Evolutionary conservation across 169 alveolate species (phyloP).

Genomic region (Cryptosporidium viatorum): DNA sequence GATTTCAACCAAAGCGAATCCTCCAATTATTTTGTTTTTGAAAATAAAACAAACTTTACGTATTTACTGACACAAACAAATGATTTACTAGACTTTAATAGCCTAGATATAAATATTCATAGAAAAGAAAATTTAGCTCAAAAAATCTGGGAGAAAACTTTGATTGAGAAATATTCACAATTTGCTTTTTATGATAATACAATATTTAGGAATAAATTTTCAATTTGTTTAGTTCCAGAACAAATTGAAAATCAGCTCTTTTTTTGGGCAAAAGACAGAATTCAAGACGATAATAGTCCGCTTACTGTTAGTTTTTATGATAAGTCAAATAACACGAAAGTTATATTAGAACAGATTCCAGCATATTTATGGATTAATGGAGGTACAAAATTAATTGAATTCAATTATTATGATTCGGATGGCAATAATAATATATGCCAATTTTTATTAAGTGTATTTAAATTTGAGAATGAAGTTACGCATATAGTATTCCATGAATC

Average conservation of each 20-base stretch:
- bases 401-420: not conserved
- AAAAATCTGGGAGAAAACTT: slow-evolving; percentile 28
- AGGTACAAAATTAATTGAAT: not conserved
- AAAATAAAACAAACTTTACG: slow-evolving; percentile 17
- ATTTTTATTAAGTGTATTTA: not conserved
- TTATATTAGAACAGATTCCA: not conserved
- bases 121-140: not conserved
- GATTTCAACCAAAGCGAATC: not conserved
- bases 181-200: not conserved
- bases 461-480: not conserved
- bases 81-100: not conserved
- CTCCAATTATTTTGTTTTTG: not conserved
- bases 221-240: not conserved
- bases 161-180: not conserved
- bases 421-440: not conserved
- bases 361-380: not conserved
- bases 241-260: not conserved
- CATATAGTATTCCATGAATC: slow-evolving; percentile 14
- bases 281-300: not conserved
- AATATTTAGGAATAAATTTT: not conserved
- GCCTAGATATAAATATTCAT: not conserved
- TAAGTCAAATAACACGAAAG: not conserved
- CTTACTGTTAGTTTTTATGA: not conserved
- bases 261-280: slow-evolving; percentile 37
- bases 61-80: slow-evolving; percentile 17